Percentiles rank a stretch among this genome's conserved stretches.
These are phyloP conservation scores for Colletotrichum chrysophilum DNA, from an alignment of 2,329 filamentous ascomycete species.

Conservation along the genomic window DNA sequence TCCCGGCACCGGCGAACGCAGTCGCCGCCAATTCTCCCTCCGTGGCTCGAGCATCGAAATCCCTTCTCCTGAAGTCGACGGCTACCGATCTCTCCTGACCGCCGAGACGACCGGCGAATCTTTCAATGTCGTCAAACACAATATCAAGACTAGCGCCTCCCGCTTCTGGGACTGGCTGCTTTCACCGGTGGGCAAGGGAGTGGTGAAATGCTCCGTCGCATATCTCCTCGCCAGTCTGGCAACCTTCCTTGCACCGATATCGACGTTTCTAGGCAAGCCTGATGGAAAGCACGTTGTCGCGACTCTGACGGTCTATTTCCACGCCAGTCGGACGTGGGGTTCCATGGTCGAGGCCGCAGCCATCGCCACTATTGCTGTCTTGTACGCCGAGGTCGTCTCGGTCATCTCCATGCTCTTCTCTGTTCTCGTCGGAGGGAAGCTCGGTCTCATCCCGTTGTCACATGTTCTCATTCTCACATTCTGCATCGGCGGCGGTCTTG, in stretches of 20 bases:
- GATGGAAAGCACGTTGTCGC: conserved; percentile 95
- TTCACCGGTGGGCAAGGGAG: conserved; percentile 77
- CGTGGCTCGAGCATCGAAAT: conserved; percentile 52
- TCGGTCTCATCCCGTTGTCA: conserved; percentile 72
- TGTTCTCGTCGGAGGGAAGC: conserved; percentile 59
- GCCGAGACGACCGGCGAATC: conserved; percentile 41
- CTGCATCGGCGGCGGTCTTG: conserved; percentile 85
- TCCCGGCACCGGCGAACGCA: conserved; percentile 83
- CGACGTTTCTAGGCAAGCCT: conserved; percentile 76
- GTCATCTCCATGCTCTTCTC: conserved; percentile 89
- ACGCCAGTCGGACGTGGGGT: conserved; percentile 83
- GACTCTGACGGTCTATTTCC: conserved; percentile 94
- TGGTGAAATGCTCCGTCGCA: conserved; percentile 90
- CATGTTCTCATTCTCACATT: conserved; percentile 81
- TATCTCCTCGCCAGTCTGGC: conserved; percentile 87
- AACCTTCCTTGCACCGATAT: conserved; percentile 79
- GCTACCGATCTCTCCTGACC: conserved; percentile 37
- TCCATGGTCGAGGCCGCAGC: conserved; percentile 88
- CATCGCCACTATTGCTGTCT: conserved; percentile 77
- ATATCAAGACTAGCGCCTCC: conserved; percentile 40
- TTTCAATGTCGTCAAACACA: conserved; percentile 37
- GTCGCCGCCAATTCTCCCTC: conserved; percentile 80
- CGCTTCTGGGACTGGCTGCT: conserved; percentile 63
- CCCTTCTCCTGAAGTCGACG: conserved; percentile 33
- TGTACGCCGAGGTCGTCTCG: conserved; percentile 73